phyloP scores from a whole-genome alignment of 139 green algal genomes.

The Auxenochlorella pyrenoidosa region DNA sequence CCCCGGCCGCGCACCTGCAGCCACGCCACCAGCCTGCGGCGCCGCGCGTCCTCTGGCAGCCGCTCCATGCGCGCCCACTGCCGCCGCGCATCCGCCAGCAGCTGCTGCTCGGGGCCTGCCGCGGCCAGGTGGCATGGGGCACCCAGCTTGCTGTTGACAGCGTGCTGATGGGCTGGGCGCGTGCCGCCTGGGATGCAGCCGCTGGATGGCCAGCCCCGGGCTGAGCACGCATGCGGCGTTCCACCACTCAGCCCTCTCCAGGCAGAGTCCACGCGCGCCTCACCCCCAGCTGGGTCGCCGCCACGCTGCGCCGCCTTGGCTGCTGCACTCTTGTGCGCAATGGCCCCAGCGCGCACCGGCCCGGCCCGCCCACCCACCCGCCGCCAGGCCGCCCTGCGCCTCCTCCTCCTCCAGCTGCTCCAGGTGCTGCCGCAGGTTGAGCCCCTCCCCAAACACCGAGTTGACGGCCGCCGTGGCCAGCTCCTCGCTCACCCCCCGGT shows the following conservation, averaged over 20 bases:
- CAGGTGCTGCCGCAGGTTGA: slow-evolving; percentile 36
- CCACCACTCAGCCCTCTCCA: too few species aligned
- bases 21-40: slow-evolving; percentile 53
- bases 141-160: too few species aligned
- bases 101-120: slow-evolving; percentile 24
- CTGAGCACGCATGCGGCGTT: too few species aligned
- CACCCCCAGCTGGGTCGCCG: too few species aligned
- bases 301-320: background rate
- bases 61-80: slow-evolving; percentile 32
- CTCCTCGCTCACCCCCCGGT: slow-evolving; percentile 38
- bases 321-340: background rate
- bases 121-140: too few species aligned
- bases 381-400: background rate
- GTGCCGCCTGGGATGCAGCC: too few species aligned
- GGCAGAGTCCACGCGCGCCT: too few species aligned
- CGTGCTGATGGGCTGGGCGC: too few species aligned
- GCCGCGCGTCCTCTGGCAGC: slow-evolving; percentile 39
- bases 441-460: slow-evolving; percentile 50
- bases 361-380: background rate
- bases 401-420: slow-evolving; percentile 31
- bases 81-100: slow-evolving; percentile 46
- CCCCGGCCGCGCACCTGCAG: slow-evolving; percentile 41
- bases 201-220: too few species aligned
- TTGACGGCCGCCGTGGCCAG: slow-evolving; percentile 32
- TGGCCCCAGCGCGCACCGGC: too few species aligned